Evolutionary conservation across 2,329 filamentous ascomycete species (phyloP).

Genomic region (Claviceps sp.): DNA sequence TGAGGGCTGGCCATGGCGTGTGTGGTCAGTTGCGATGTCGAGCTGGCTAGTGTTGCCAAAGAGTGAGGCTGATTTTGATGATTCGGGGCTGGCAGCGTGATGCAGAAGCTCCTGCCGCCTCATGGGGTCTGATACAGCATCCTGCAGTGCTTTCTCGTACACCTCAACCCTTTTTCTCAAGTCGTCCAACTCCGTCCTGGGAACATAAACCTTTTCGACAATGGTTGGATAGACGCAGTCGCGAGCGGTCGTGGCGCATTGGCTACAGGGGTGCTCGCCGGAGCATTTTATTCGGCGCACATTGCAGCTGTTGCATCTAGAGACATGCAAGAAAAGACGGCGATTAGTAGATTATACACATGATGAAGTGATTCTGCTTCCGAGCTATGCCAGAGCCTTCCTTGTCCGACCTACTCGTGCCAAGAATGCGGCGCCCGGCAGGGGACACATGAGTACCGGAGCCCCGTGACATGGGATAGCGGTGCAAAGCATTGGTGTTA

Average conservation of each 20-base stretch:
- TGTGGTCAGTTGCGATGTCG: background rate
- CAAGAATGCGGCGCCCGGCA: too few species aligned
- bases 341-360: too few species aligned
- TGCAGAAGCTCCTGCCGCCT: conserved; percentile 21
- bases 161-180: conserved; percentile 24
- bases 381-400: too few species aligned
- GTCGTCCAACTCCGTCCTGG: conserved; percentile 27
- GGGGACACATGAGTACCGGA: too few species aligned
- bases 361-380: too few species aligned
- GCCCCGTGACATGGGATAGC: too few species aligned
- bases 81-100: conserved; percentile 12
- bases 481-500: too few species aligned
- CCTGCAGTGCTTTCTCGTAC: conserved; percentile 26
- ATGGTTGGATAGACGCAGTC: conserved; percentile 34
- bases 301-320: conserved; percentile 40
- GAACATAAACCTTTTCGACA: conserved; percentile 29
- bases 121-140: conserved; percentile 22
- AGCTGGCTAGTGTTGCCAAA: conserved; percentile 3
- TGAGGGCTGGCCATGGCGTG: conserved; percentile 1
- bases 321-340: too few species aligned
- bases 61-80: conserved; percentile 11
- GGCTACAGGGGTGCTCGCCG: conserved; percentile 32
- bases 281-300: conserved; percentile 38
- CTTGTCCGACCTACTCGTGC: too few species aligned
- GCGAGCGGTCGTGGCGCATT: conserved; percentile 28